phyloP scores from a whole-genome alignment of 192 early-diverging fungal species.

The Rhizophagus clarus region DNA sequence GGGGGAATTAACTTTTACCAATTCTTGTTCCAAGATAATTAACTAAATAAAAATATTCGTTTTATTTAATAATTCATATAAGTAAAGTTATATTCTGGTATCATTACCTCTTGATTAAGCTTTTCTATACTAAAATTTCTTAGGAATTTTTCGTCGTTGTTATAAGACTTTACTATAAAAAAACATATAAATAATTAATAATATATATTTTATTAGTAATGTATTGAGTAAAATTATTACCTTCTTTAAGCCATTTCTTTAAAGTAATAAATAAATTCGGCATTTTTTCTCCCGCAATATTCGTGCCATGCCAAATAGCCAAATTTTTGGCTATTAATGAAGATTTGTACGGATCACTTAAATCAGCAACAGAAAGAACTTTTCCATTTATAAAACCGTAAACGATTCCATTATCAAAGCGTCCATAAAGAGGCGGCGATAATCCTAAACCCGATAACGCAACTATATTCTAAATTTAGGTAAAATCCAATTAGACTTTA shows the following conservation, averaged over 20 bases:
- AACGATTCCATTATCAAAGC: conserved; percentile 89
- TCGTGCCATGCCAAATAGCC: conserved; percentile 74
- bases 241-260: conserved; percentile 69
- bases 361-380: conserved; percentile 70
- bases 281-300: conserved; percentile 36
- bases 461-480: conserved; percentile 71
- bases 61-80: not conserved
- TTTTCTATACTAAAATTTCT: conserved; percentile 51
- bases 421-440: conserved; percentile 78
- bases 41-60: conserved; percentile 38
- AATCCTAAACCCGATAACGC: conserved; percentile 68
- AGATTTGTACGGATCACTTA: conserved; percentile 74
- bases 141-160: conserved; percentile 61
- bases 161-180: conserved; percentile 56
- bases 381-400: conserved; percentile 86
- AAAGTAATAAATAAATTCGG: conserved; percentile 73
- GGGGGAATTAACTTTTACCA: conserved; percentile 67
- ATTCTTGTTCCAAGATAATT: conserved; percentile 50
- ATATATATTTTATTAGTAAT: not conserved
- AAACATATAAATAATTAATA: not conserved
- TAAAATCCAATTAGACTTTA: not conserved
- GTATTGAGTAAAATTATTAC: conserved; percentile 35
- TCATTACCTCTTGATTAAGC: conserved; percentile 46
- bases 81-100: not conserved
- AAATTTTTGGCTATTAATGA: conserved; percentile 75